Base-by-base conservation (phyloP, 2,329 filamentous ascomycete species). In the Diaporthe citriasiana region DNA sequence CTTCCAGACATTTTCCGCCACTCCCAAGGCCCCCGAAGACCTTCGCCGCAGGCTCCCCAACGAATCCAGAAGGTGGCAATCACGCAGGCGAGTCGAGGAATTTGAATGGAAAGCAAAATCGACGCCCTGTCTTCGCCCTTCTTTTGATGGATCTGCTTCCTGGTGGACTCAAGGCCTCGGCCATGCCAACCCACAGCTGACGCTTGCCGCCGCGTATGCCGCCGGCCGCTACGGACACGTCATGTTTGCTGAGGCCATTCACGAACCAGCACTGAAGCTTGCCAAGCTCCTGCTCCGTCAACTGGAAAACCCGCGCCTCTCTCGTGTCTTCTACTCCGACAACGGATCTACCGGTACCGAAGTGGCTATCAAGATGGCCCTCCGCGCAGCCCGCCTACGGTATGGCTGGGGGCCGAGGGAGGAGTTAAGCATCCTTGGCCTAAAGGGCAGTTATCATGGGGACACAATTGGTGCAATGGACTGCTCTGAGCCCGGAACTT, bases 121-220 rank as follows among this genome's bases (percentile, higher is more conserved):
- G 15, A 30, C 1, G 8, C 38, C 56, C 17, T 79, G 91, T 4
- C 82, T 94, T 0, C 87, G 87, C 59, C 88, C 93, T 0, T 92
- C 93, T 0, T 95, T 97, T 72, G 95, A 97, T 78, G 94, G 93
- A 3, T 97, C 94, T 0, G 94, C 94, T 0, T 96, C 94, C 0
- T 97, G 95, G 94, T 97, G 95, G 94, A 97, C 94, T 0, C 95
- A 97, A 82, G 94, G 94, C 2, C 87, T 97, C 0, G 94, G 95
- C 1, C 95, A 97, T 77, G 93, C 92, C 8, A 95, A 94, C 77
- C 89, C 94, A 0, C 84, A 87, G 0, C 85, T 97, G 0, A 89
- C 93, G 0, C 88, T 97, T 1, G 91, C 93, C 0, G 94, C 94
- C 2, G 93, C 94, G 0, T 92, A 97, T 79, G 94, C 95, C 0